A percentile compares a stretch with the other conserved stretches of the same genome.
These are phyloP conservation scores for Sophora flavescens DNA, from an alignment of 306 rosid genomes.

Conservation along the genomic window DNA sequence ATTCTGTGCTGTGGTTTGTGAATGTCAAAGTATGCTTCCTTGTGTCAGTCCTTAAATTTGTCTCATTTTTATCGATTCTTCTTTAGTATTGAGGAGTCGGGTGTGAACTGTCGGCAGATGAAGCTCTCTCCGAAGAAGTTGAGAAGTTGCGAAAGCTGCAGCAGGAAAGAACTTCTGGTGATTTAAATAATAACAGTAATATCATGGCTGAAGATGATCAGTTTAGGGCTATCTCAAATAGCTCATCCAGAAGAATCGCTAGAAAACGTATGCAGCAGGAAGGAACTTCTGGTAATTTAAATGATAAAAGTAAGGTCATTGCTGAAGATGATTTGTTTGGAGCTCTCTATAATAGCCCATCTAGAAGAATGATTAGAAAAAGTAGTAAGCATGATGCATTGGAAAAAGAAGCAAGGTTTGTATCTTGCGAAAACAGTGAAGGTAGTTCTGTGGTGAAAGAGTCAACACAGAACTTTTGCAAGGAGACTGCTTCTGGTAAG, in stretches of 20 bases:
- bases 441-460: constrained; percentile 48
- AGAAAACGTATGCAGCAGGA: constrained; percentile 58
- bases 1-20: constrained; percentile 24
- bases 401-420: constrained; percentile 44
- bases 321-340: constrained; percentile 42
- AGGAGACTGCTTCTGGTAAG: constrained; percentile 49
- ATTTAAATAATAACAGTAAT: constrained; percentile 42
- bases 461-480: constrained; percentile 48
- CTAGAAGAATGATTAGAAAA: constrained; percentile 57
- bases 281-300: constrained; percentile 48
- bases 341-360: constrained; percentile 46
- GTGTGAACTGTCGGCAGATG: constrained; percentile 62
- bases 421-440: constrained; percentile 48
- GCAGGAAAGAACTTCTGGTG: constrained; percentile 50
- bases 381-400: constrained; percentile 53
- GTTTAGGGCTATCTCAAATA: constrained; percentile 38
- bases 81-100: constrained; percentile 42
- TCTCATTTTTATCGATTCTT: constrained; percentile 29
- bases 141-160: constrained; percentile 60
- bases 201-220: constrained; percentile 46
- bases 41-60: constrained; percentile 13
- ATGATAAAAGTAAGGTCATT: constrained; percentile 38
- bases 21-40: neutral
- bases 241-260: constrained; percentile 53
- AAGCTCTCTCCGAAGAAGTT: constrained; percentile 71